These are phyloP conservation scores for Colletotrichum coccodes DNA, from an alignment of 2,329 filamentous ascomycete species.

Conservation along the genomic window DNA sequence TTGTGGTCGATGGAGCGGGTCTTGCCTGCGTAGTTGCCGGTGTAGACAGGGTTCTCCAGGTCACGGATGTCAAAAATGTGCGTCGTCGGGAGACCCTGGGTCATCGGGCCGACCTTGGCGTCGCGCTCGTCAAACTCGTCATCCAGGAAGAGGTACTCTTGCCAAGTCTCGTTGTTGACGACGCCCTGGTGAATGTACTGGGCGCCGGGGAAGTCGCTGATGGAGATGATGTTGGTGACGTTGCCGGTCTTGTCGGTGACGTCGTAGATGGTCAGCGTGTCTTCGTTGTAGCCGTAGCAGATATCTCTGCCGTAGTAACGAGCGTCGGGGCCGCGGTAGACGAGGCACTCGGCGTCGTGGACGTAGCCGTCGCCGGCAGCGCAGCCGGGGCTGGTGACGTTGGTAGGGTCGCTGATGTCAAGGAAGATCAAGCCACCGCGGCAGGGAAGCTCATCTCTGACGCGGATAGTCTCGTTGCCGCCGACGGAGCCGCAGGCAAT, in stretches of 20 bases:
- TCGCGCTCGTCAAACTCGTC: slow-evolving; percentile 61
- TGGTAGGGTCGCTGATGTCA: slow-evolving; percentile 63
- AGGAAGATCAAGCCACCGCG: slow-evolving; percentile 67
- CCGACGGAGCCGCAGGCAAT: slow-evolving; percentile 53
- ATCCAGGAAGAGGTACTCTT: slow-evolving; percentile 55
- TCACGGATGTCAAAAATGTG: slow-evolving; percentile 58
- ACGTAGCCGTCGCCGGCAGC: slow-evolving; percentile 67
- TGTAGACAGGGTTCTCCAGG: slow-evolving; percentile 51
- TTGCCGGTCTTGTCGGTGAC: slow-evolving; percentile 58
- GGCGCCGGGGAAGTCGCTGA: slow-evolving; percentile 60
- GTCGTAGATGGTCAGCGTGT: slow-evolving; percentile 61
- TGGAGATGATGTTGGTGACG: slow-evolving; percentile 56
- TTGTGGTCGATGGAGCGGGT: slow-evolving; percentile 47
- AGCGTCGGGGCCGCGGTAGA: slow-evolving; percentile 61
- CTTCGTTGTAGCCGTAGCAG: slow-evolving; percentile 66
- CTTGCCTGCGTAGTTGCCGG: slow-evolving; percentile 52
- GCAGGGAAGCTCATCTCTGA: slow-evolving; percentile 46
- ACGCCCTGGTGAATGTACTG: slow-evolving; percentile 67
- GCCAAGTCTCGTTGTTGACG: slow-evolving; percentile 55
- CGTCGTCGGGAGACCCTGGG: slow-evolving; percentile 53
- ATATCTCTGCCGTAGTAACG: slow-evolving; percentile 58
- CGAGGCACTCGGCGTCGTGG: slow-evolving; percentile 69
- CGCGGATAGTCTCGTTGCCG: slow-evolving; percentile 40
- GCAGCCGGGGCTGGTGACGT: slow-evolving; percentile 64
- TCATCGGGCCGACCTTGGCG: slow-evolving; percentile 47